A percentile compares a stretch with the other conserved stretches of the same genome.
Conservation (phyloP, 2,329 filamentous ascomycete genomes). For the Xylaria sp. region DNA sequence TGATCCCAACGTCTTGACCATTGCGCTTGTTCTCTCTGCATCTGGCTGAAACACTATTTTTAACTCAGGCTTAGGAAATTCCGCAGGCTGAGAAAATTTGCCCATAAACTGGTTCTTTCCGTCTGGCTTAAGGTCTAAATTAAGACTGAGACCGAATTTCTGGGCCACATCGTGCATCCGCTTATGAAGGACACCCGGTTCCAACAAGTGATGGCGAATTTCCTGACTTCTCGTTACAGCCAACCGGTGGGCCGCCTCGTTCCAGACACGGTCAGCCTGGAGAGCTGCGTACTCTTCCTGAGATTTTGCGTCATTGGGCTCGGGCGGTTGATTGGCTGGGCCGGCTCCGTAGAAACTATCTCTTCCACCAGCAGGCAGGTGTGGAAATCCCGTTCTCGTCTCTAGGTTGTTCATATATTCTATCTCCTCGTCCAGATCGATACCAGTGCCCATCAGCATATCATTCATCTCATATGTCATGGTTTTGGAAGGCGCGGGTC, state of each 20-base stretch:
- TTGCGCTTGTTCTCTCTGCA: slow-evolving; percentile 67
- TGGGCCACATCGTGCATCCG: slow-evolving; percentile 68
- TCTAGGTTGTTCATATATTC: slow-evolving; percentile 78
- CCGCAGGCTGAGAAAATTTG: slow-evolving; percentile 61
- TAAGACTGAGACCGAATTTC: slow-evolving; percentile 67
- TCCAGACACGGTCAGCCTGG: slow-evolving; percentile 73
- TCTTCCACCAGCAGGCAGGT: slow-evolving; percentile 66
- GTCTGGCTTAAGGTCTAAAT: slow-evolving; percentile 63
- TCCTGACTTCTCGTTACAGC: slow-evolving; percentile 74
- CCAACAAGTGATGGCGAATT: slow-evolving; percentile 77
- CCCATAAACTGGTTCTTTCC: slow-evolving; percentile 56
- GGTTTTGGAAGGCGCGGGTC: slow-evolving; percentile 70
- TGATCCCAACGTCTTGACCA: slow-evolving; percentile 72
- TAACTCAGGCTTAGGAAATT: slow-evolving; percentile 64
- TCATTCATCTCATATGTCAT: slow-evolving; percentile 82
- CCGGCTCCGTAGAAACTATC: slow-evolving; percentile 73
- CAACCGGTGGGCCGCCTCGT: slow-evolving; percentile 70
- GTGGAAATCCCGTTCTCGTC: slow-evolving; percentile 64
- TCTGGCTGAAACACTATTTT: slow-evolving; percentile 66
- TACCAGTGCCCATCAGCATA: slow-evolving; percentile 83
- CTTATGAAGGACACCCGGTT: slow-evolving; percentile 70
- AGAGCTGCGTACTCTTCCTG: slow-evolving; percentile 75
- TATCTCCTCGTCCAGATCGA: slow-evolving; percentile 88
- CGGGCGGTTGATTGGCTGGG: slow-evolving; percentile 71
- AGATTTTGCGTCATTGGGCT: slow-evolving; percentile 56